Evolutionary conservation across 768 basidiomycete genomes (phyloP), one percentile per base, ranked within the genome.

Genomic region (Filobasidium floriforme): DNA sequence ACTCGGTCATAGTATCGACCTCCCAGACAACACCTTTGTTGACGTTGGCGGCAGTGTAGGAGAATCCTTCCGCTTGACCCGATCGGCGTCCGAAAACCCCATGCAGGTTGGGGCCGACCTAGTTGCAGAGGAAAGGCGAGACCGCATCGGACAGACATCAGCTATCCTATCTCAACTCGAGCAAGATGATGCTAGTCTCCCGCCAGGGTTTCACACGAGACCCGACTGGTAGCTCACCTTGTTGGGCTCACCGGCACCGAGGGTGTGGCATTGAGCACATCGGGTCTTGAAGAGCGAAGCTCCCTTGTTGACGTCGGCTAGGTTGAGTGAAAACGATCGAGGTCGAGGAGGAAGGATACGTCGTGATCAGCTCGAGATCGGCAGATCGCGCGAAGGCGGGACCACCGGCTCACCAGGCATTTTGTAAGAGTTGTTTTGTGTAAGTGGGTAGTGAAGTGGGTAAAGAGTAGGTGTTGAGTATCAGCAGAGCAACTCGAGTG

Each of bases 21-120:
- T 83, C 81, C 93, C 94, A 98, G 40, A 79, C 80, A 68, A 98
- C 83, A 62, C 87, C 92, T 84, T 97, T 97, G 84, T 88, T 92
- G 65, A 96, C 82, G 81, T 97, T 97, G 73, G 93, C 93, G 54
- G 90, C 85, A 60, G 93, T 92, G 83, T 94, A 97, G 1, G 88
- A 87, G 85, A 83, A 98, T 61, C 87, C 88, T 24, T 88, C 86
- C 28, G 82, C 90, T 73, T 89, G 86, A 65, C 94, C 94, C 40
- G 90, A 88, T 79, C 80, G 75, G 68, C 80, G 77, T 55, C 80
- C 80, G 80, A 89, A 71, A 73, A 91, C 60, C 87, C 93, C 93
- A 78, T 92, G 86, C 29, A 98, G 85, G 84, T 94, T 94, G 55
- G 94, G 94, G 65, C 94, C 94, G 67, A 97, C 92, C 54, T 57